Evolutionary conservation across 441 rosid genomes (phyloP).

Genomic region (Bruguiera hainesii): DNA sequence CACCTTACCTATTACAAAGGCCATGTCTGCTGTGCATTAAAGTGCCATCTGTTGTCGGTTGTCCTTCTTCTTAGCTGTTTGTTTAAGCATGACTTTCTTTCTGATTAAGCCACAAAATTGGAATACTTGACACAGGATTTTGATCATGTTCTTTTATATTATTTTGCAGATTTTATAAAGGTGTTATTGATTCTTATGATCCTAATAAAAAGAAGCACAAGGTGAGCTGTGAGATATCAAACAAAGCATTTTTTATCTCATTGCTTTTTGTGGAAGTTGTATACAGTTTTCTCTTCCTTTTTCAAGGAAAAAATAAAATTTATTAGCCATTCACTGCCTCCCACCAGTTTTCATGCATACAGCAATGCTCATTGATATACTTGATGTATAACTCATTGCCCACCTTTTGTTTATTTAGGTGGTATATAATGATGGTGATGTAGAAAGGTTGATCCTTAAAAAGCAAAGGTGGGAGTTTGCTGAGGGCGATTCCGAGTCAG

Average conservation of each 20-base stretch:
- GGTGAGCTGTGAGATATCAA: slow-evolving; percentile 42
- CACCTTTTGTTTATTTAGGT: slow-evolving; percentile 41
- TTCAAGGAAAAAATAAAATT: background rate
- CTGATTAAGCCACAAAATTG: background rate
- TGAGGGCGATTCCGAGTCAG: slow-evolving; percentile 33
- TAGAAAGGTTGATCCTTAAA: slow-evolving; percentile 58
- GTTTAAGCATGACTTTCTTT: background rate
- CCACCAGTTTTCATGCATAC: too few relatives aligned
- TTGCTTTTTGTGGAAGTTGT: background rate
- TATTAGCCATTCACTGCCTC: too few relatives aligned
- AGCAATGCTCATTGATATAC: background rate
- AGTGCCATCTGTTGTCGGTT: slow-evolving; percentile 3
- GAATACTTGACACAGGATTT: background rate
- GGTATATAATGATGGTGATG: slow-evolving; percentile 71
- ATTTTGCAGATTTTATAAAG: slow-evolving; percentile 70
- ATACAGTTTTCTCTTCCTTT: background rate
- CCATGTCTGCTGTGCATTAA: too few relatives aligned
- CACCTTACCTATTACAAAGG: too few relatives aligned
- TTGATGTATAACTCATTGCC: background rate
- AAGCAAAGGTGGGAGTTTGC: slow-evolving; percentile 59
- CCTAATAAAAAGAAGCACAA: slow-evolving; percentile 62
- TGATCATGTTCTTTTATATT: slow-evolving; percentile 11
- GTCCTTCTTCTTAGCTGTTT: background rate
- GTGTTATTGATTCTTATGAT: slow-evolving; percentile 60
- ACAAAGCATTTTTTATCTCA: background rate